These are phyloP conservation scores for Vanderwaltozyma tropicalis DNA, from an alignment of 805 yeast species.

Conservation along the genomic window DNA sequence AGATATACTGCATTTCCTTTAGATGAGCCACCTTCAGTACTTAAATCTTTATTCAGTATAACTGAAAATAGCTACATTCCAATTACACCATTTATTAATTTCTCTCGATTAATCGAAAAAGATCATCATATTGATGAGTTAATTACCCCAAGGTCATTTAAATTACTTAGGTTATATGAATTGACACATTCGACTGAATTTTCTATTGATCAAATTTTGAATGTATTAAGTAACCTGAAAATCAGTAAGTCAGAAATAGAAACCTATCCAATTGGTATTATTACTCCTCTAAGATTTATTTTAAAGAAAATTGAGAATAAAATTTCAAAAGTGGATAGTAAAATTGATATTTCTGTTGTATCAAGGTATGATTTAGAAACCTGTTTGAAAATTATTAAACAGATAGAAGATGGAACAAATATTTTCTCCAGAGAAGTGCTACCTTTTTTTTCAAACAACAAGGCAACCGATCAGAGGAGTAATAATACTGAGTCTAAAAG, in stretches of 20 bases:
- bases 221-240: slow-evolving; percentile 48
- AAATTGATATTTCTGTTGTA: slow-evolving; percentile 43
- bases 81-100: slow-evolving; percentile 44
- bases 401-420: background rate
- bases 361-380: slow-evolving; percentile 53
- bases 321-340: slow-evolving; percentile 39
- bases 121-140: slow-evolving; percentile 41
- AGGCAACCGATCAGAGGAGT: too few species aligned
- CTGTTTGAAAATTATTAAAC: slow-evolving; percentile 11
- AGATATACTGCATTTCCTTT: slow-evolving; percentile 20
- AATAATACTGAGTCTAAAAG: slow-evolving; percentile 5
- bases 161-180: slow-evolving; percentile 52
- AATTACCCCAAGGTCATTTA: slow-evolving; percentile 58
- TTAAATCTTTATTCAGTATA: slow-evolving; percentile 35
- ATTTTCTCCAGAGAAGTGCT: too few species aligned
- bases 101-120: slow-evolving; percentile 60
- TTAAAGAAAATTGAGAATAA: slow-evolving; percentile 43
- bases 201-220: slow-evolving; percentile 45
- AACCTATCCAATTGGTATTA: slow-evolving; percentile 64
- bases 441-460: too few species aligned
- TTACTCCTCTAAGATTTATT: slow-evolving; percentile 55
- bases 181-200: slow-evolving; percentile 44
- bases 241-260: slow-evolving; percentile 45
- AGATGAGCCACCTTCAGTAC: slow-evolving; percentile 27
- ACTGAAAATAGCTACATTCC: slow-evolving; percentile 21